Base-by-base conservation (phyloP, 2,329 filamentous ascomycete species). In the Apiospora pterosperma region DNA sequence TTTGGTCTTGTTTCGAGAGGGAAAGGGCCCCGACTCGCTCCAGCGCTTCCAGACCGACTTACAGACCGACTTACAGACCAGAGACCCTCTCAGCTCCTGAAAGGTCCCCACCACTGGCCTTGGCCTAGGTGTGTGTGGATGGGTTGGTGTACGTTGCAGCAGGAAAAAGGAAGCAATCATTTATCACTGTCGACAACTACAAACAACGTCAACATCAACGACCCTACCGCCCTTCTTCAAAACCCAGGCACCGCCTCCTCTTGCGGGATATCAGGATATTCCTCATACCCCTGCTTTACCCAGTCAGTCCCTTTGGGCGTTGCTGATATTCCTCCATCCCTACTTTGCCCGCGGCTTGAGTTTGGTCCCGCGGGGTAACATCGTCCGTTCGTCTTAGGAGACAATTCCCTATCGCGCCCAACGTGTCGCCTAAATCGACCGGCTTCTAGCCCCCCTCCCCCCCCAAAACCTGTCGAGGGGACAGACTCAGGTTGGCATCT, bases 11-110 rank as follows among this genome's bases (percentile, higher is more conserved):
- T 34, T 55, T 55, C 48, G 48, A 55, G 28, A 55, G 48, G 19
- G 21, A 55, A 55, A 55, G 34, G 48, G 7, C 48, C 48, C 48
- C 48, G 48, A 55, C 48, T 55, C 28, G 48, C 48, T 55, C 19
- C 31, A 28, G 48, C 48, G 48, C 48, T 61, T 61, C 59, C 59
- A 41, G 59, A 61, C 59, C 59, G 59, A 61, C 39, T 41, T 31
- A 31, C 59, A 41, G 59, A 61, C 59, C 59, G 59, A 61, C 39
- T 41, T 31, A 31, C 36, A 61, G 36, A 23, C 55, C 55, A 14
- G 52, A 58, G 10, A 25, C 36, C 36, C 59, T 41, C 59, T n/a
- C 59, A 38, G 36, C 39, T 61, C 59, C 59, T 55, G 48, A 55
- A 34, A 55, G 48, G 59, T 31, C 59, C 59, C 59, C 59, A 61